phyloP scores from a whole-genome alignment of 164 flowering plant species.

The Saururus chinensis region DNA sequence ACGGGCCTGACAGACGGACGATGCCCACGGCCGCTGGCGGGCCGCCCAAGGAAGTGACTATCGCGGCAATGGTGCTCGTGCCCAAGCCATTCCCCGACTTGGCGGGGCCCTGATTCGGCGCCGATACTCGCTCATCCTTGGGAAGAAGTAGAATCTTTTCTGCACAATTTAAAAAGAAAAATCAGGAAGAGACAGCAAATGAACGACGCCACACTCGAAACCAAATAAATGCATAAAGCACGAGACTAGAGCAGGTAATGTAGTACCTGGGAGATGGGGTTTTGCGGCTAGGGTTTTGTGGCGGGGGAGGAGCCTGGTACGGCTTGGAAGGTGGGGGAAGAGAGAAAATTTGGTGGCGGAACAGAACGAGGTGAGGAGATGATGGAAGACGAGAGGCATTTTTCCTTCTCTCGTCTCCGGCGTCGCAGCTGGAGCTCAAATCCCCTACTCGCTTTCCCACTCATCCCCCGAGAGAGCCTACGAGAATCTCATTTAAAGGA shows the following conservation, averaged over 20 bases:
- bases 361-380: conserved; percentile 10
- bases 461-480: no score
- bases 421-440: not conserved
- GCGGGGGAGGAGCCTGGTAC: conserved; percentile 13
- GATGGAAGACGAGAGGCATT: conserved; percentile 20
- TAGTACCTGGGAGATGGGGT: conserved; percentile 9
- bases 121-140: conserved; percentile 28
- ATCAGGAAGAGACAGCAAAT: not conserved
- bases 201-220: not conserved
- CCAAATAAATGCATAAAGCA: not conserved
- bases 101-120: not conserved
- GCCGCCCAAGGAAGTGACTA: conserved; percentile 84
- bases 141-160: conserved; percentile 23
- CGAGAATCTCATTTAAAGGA: no score
- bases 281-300: conserved; percentile 10
- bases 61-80: conserved; percentile 75
- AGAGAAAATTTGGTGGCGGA: conserved; percentile 5
- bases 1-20: conserved; percentile 74
- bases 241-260: not conserved
- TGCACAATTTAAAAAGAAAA: conserved; percentile 6
- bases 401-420: not conserved
- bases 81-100: conserved; percentile 1
- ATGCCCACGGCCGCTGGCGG: conserved; percentile 86
- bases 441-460: no score
- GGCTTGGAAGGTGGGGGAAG: conserved; percentile 8